Evolutionary conservation across 23 red algal genomes (phyloP).

Genomic region (Gracilaria gracilis): DNA sequence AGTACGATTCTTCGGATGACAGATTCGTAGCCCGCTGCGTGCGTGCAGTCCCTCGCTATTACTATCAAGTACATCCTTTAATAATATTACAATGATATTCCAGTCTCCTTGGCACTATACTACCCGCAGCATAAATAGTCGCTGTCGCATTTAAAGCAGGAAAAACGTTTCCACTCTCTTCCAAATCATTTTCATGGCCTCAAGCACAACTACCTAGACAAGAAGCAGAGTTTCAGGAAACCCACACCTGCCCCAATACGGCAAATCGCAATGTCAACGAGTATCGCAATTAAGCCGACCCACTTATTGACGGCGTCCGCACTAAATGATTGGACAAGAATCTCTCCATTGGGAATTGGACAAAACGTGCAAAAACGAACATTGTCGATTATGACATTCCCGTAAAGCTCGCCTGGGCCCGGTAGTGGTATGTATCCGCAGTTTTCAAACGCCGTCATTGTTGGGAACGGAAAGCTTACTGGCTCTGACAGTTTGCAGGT

Average conservation of each 20-base stretch:
- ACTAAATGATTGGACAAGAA: conserved; percentile 63
- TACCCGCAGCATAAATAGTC: too few species aligned
- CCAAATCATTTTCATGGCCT: too few species aligned
- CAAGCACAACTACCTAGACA: conserved; percentile 37
- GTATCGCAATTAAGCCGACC: conserved; percentile 83
- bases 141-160: too few species aligned
- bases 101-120: too few species aligned
- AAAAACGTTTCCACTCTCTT: too few species aligned
- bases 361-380: conserved; percentile 77
- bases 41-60: too few species aligned
- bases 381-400: conserved; percentile 16
- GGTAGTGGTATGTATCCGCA: conserved; percentile 34
- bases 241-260: conserved; percentile 63
- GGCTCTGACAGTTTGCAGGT: conserved; percentile 55
- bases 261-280: conserved; percentile 66
- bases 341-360: conserved; percentile 77
- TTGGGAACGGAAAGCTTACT: conserved; percentile 32
- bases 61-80: too few species aligned
- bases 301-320: conserved; percentile 82
- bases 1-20: too few species aligned
- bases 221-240: conserved; percentile 50
- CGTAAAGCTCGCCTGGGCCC: conserved; percentile 25
- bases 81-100: too few species aligned
- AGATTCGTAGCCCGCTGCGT: too few species aligned
- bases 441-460: not conserved